Conservation (phyloP, 495 filamentous ascomycete species). For the Penicillium cataractarum region DNA sequence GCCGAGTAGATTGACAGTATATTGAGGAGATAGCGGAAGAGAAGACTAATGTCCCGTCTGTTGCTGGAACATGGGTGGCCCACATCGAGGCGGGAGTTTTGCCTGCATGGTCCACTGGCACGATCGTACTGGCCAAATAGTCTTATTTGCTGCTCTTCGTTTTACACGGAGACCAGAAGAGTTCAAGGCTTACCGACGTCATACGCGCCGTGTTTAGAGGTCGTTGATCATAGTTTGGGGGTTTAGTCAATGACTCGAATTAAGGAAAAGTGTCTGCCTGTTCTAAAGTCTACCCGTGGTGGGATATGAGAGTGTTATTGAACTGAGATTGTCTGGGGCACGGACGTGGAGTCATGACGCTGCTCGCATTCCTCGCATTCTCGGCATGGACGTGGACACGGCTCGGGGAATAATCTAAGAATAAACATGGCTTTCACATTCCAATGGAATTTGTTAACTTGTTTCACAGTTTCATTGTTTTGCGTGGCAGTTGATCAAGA, state of each 20-base stretch:
- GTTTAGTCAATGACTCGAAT: background rate
- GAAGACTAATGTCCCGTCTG: background rate
- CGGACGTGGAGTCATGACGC: conserved; percentile 1
- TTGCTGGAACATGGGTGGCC: background rate
- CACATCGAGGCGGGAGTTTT: background rate
- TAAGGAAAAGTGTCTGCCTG: background rate
- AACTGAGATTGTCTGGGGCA: conserved; percentile 1
- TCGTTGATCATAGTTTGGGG: background rate
- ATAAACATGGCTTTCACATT: background rate
- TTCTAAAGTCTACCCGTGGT: background rate
- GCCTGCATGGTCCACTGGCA: background rate
- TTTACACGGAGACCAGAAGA: background rate
- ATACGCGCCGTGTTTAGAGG: background rate
- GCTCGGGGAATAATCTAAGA: background rate
- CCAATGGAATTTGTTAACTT: background rate
- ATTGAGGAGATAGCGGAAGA: background rate
- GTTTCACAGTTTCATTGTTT: background rate
- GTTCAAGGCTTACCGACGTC: background rate
- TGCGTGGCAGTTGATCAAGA: background rate
- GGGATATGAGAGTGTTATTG: background rate
- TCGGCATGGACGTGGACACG: background rate
- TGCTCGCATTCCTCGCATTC: conserved; percentile 5
- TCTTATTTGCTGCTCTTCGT: background rate
- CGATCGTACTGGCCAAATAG: background rate
- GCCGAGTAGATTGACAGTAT: background rate